Conservation (phyloP, 495 filamentous ascomycete genomes). For the Talaromyces thailandensis region DNA sequence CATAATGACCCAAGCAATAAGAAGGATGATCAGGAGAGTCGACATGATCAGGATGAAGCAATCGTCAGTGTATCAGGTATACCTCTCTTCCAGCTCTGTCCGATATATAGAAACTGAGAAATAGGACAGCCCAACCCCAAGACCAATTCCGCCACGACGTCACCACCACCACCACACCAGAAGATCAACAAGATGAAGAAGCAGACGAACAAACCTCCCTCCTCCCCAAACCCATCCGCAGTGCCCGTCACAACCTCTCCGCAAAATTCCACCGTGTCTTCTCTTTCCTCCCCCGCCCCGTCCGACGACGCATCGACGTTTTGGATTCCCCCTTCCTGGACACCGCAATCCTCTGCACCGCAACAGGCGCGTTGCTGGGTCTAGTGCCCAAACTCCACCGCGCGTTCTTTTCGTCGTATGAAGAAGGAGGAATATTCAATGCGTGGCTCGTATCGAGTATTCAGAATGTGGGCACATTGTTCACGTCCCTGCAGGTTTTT, state of each 20-base stretch:
- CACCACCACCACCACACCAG: slow-evolving; percentile 2
- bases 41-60: background rate
- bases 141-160: background rate
- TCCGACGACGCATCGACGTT: slow-evolving; percentile 10
- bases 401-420: slow-evolving; percentile 53
- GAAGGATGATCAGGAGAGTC: slow-evolving; percentile 9
- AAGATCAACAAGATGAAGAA: slow-evolving; percentile 17
- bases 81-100: background rate
- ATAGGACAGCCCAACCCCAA: background rate
- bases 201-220: slow-evolving; percentile 43
- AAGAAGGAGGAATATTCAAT: slow-evolving; percentile 60
- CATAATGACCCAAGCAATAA: slow-evolving; percentile 19
- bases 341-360: slow-evolving; percentile 55
- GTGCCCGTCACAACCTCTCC: slow-evolving; percentile 14
- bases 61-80: background rate
- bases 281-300: slow-evolving; percentile 9
- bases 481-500: slow-evolving; percentile 63
- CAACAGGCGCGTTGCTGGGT: slow-evolving; percentile 52
- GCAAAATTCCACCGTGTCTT: slow-evolving; percentile 9
- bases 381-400: slow-evolving; percentile 53
- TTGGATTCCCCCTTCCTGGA: slow-evolving; percentile 44
- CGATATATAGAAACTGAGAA: background rate
- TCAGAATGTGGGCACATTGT: slow-evolving; percentile 58
- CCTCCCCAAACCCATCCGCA: slow-evolving; percentile 23
- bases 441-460: slow-evolving; percentile 64